Base-by-base conservation (phyloP, 345 rosid species). In the Luvunga scandens region DNA sequence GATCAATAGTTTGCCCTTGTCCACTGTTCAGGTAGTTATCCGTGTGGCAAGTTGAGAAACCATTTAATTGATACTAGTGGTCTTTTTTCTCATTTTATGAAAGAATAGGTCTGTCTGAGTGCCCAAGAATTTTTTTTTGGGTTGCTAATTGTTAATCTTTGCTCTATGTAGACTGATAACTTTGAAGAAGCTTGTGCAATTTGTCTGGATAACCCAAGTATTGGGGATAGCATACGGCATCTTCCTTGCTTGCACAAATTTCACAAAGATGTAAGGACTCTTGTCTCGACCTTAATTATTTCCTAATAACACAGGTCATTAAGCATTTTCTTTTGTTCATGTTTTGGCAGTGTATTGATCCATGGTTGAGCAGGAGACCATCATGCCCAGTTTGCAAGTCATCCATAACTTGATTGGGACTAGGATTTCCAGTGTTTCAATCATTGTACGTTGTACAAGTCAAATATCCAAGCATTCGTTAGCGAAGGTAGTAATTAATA, bases 191-290 rank as follows among this genome's bases (percentile, higher is more conserved):
- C 86, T 21, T 96, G 98, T 75, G 97, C 91, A 22, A 83, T 96
- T 63, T 96, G 97, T 85, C 92, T 96, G 64, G 99, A 96, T 57
- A 82, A 86, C 38, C 99, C 98, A 1, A 73, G 84, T 34, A 62
- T 80, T 69, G 98, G 99, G 83, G 98, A 94, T 68, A 87, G 89
- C 16, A 89, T 94, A 66, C 97, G 97, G 22, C 98, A 94, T 81
- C 98, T 96, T 39, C 99, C 98, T 75, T 96, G 99, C 89, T 83
- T 96, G 50, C 99, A 96, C 87, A 96, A 96, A 82, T 96, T 96
- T 85, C 99, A 96, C 82, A 96, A 96, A 85, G 92, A 86, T 77
- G 99, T 96, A 85, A 56, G 83, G 33, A 69, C 70, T 77, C 28
- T 75, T 27, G 24, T 50, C 69, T 25, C 22, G 42, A 64, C 45